These are phyloP conservation scores for Taphrina flavorubra DNA, from an alignment of 1,139 yeast species.

Conservation along the genomic window DNA sequence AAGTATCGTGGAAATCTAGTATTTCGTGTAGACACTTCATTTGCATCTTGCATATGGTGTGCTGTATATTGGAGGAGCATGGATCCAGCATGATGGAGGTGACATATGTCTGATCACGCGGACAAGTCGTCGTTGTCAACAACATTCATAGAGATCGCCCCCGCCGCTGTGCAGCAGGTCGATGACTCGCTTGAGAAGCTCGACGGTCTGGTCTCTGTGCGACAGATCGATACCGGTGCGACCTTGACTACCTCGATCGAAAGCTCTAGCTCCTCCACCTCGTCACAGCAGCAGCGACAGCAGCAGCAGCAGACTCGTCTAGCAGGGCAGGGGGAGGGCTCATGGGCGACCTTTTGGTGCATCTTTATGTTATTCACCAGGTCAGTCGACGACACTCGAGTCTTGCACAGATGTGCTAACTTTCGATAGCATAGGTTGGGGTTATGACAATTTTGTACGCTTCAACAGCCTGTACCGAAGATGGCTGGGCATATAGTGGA, in stretches of 20 bases:
- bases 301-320: too few relatives aligned
- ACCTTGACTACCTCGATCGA: neutral
- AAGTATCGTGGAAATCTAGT: too few relatives aligned
- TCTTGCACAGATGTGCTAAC: neutral
- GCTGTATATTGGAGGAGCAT: neutral
- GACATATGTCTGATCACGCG: neutral
- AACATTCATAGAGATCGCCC: neutral
- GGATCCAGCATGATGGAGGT: too few relatives aligned
- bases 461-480: neutral
- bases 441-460: constrained; percentile 10
- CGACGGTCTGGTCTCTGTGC: neutral
- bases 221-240: constrained; percentile 2
- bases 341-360: constrained; percentile 16
- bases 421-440: neutral
- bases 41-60: too few relatives aligned
- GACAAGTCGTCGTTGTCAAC: neutral
- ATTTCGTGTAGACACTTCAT: too few relatives aligned
- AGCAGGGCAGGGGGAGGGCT: too few relatives aligned
- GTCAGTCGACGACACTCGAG: neutral
- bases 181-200: neutral
- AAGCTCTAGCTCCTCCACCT: neutral
- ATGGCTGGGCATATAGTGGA: neutral
- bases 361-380: constrained; percentile 13
- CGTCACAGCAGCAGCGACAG: too few relatives aligned
- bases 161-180: neutral